Base-by-base conservation (phyloP, 805 yeast species). In the Candida ficus region DNA sequence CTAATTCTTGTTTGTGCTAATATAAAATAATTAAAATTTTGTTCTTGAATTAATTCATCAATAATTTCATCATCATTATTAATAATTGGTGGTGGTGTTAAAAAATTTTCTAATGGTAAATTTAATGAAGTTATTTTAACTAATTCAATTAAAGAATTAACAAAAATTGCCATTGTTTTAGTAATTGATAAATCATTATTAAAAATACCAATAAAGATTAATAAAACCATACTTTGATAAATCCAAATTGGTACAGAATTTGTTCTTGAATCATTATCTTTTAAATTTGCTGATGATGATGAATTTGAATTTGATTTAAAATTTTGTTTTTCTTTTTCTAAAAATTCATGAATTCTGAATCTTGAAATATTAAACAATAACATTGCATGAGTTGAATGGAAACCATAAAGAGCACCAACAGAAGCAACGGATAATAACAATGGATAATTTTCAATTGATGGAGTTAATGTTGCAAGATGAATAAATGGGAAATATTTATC, bases 321-420 rank as follows among this genome's bases (percentile, higher is more conserved):
- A 3, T 49, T 42, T 42, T 53, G 45, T 41, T 54, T 37, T 32
- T 59, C 46, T 49, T 54, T 36, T 66, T 80, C 88, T 67, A 84
- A 71, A 48, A 71, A 77, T 45, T 74, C 75, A 54, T 83, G 87
- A 41, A 83, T 76, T 47, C 81, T 76, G 41, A 67, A 75, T 54
- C 84, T 75, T 14, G 86, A 72, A 43, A 84, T 71, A 54, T 81
- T 81, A 58, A 81, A 83, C 43, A 84, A 61, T 9, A 83, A 66
- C 51, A 82, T 70, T 0, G 96, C 85, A 55, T 85, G 85, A 28
- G 80, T 64, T 25, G 88, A 83, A 53, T 84, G 89, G 62, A 83
- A 87, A 0, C 87, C 78, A 54, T 85, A 87, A 18, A 90, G 68
- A 0, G 96, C 95, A 32, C 98, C 98, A 43, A 90, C 76, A 13